Percentiles rank a stretch among this genome's conserved stretches.
Evolutionary conservation across 2,329 filamentous ascomycete species (phyloP).

Genomic region (Beauveria sp.): DNA sequence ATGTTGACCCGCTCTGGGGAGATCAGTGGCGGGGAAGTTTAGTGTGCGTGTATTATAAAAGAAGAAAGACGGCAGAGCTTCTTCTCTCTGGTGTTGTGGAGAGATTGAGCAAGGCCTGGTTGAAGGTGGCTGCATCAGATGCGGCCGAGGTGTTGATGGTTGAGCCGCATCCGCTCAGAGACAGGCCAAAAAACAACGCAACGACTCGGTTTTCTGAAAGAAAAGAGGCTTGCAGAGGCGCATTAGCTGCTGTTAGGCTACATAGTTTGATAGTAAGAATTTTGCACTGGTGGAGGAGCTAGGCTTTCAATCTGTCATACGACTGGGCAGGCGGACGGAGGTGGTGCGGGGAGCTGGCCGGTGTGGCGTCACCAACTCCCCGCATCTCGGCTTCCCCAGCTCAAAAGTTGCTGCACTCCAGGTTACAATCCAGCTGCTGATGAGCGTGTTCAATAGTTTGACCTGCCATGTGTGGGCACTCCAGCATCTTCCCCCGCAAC

Average conservation of each 20-base stretch:
- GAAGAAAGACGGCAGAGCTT: not conserved
- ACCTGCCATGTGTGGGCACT: not conserved
- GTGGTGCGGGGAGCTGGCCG: conserved; percentile 2
- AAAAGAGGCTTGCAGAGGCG: conserved; percentile 3
- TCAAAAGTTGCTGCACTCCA: not conserved
- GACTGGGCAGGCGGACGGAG: not conserved
- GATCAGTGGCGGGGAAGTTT: not conserved
- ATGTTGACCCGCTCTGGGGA: not conserved
- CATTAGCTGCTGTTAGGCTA: not conserved
- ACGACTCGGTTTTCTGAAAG: not conserved
- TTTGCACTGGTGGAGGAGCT: not conserved
- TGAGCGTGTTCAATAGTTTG: not conserved
- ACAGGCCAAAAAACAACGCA: not conserved
- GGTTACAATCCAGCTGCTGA: not conserved
- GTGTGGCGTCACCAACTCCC: conserved; percentile 5
- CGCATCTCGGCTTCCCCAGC: conserved; percentile 10
- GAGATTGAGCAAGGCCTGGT: not conserved
- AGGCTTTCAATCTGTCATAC: not conserved
- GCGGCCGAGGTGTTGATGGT: not conserved
- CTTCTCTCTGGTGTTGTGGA: not conserved
- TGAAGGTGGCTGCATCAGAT: not conserved
- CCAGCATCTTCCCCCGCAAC: conserved; percentile 5
- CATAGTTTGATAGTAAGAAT: not conserved
- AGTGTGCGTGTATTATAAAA: not conserved
- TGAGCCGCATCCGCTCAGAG: conserved; percentile 2